phyloP scores from a whole-genome alignment of 2,329 filamentous ascomycete genomes.

The Botrytis porri region DNA sequence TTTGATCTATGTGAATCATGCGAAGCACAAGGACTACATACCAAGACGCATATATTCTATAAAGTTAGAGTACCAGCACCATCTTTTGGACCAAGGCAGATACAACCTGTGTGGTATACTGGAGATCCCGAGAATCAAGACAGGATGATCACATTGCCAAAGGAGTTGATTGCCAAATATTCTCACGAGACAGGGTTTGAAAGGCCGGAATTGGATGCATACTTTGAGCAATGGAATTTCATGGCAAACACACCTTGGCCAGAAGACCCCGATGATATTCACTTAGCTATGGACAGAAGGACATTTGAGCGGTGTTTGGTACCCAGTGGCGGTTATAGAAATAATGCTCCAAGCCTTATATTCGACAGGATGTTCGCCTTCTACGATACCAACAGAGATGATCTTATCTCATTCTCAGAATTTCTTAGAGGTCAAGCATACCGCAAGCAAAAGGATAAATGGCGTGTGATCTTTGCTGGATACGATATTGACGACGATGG shows the following conservation, averaged over 20 bases:
- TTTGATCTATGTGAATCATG: constrained; percentile 95
- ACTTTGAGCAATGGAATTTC: constrained; percentile 96
- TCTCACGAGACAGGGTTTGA: constrained; percentile 75
- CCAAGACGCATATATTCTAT: constrained; percentile 95
- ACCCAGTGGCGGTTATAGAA: constrained; percentile 74
- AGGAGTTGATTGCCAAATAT: constrained; percentile 64
- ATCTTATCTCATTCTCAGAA: constrained; percentile 86
- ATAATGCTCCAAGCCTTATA: constrained; percentile 80
- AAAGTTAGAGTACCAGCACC: constrained; percentile 90
- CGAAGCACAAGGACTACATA: constrained; percentile 68
- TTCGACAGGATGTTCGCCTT: constrained; percentile 97
- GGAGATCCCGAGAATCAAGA: constrained; percentile 70
- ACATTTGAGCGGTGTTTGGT: constrained; percentile 91
- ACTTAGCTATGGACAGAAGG: constrained; percentile 83
- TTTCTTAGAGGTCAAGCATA: constrained; percentile 81
- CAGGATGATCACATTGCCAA: constrained; percentile 60
- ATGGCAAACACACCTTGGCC: constrained; percentile 84
- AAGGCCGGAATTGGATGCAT: constrained; percentile 81
- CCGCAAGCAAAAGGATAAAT: constrained; percentile 63
- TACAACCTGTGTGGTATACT: constrained; percentile 81
- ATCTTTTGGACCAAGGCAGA: constrained; percentile 75
- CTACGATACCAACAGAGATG: constrained; percentile 88
- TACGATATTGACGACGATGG: constrained; percentile 91
- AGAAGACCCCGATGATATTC: constrained; percentile 73
- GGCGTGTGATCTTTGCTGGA: constrained; percentile 75